Conservation (phyloP, 2,329 filamentous ascomycete genomes). For the Aspergillus tanneri region DNA sequence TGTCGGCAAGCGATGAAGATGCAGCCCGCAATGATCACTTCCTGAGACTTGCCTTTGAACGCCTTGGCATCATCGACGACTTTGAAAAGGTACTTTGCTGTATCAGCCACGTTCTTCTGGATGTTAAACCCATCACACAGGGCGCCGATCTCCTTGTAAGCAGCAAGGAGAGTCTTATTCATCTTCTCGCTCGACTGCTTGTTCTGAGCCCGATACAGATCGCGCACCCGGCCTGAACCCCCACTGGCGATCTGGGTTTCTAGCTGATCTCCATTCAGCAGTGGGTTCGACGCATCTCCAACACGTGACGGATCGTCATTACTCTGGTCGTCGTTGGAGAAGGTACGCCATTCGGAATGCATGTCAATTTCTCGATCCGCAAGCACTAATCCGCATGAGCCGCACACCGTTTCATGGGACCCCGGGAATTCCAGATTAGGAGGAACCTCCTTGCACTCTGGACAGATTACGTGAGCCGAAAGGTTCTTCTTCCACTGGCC, state of each 20-base stretch:
- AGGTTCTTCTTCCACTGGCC: conserved; percentile 75
- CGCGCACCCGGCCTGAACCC: conserved; percentile 68
- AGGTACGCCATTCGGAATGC: conserved; percentile 97
- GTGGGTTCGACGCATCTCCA: conserved; percentile 85
- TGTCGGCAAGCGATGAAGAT: conserved; percentile 98
- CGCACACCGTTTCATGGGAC: conserved; percentile 89
- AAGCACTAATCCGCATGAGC: conserved; percentile 85
- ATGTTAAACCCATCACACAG: conserved; percentile 84
- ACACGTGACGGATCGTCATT: conserved; percentile 98
- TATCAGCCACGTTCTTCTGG: conserved; percentile 76
- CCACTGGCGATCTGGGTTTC: conserved; percentile 84
- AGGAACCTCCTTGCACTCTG: conserved; percentile 87
- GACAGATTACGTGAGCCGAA: conserved; percentile 80
- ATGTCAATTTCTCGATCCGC: conserved; percentile 91
- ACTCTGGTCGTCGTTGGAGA: conserved; percentile 95
- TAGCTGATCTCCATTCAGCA: conserved; percentile 86
- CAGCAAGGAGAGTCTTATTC: conserved; percentile 76
- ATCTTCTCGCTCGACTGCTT: conserved; percentile 77
- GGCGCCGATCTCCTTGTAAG: conserved; percentile 82
- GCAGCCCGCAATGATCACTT: conserved; percentile 90
- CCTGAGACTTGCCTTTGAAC: conserved; percentile 93
- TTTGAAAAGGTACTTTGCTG: conserved; percentile 94
- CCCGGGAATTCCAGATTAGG: conserved; percentile 92
- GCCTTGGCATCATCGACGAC: conserved; percentile 87
- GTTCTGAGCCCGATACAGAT: conserved; percentile 80